Conservation (phyloP, 2,329 filamentous ascomycete species). For the Diaporthe capsici region DNA sequence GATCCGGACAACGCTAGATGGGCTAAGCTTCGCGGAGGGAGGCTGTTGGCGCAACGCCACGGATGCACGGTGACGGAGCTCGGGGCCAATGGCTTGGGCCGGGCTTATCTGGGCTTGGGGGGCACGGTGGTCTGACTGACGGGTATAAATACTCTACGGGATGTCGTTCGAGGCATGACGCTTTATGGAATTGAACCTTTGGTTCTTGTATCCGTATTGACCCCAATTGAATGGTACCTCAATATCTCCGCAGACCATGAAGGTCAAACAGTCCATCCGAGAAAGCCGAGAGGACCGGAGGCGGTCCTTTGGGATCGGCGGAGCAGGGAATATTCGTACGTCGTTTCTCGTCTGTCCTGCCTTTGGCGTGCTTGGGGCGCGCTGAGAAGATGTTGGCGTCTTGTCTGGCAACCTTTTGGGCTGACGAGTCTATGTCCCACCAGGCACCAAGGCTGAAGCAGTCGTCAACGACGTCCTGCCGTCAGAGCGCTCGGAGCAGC, state of each 20-base stretch:
- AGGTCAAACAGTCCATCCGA: neutral
- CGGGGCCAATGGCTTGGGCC: constrained; percentile 24
- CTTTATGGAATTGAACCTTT: neutral
- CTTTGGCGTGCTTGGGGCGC: neutral
- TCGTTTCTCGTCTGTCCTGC: neutral
- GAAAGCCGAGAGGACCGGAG: neutral
- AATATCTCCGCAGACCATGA: neutral
- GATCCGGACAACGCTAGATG: constrained; percentile 30
- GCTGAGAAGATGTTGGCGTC: neutral
- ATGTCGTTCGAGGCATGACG: neutral
- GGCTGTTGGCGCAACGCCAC: neutral
- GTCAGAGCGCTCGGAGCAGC: constrained; percentile 8
- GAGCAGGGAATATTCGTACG: constrained; percentile 38
- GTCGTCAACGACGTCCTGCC: constrained; percentile 11
- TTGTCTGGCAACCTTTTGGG: neutral
- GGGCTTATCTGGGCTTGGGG: constrained; percentile 22
- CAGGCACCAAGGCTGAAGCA: constrained; percentile 35
- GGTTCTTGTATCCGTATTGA: neutral
- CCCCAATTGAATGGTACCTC: neutral
- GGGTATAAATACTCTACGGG: neutral
- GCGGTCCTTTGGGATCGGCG: constrained; percentile 37
- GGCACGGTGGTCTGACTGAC: neutral
- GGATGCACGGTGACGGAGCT: constrained; percentile 25
- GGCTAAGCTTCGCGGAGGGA: constrained; percentile 24
- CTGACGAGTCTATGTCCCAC: neutral